Base-by-base conservation (phyloP, 176 grass and related monocot species). In the Phoenix dactylifera region DNA sequence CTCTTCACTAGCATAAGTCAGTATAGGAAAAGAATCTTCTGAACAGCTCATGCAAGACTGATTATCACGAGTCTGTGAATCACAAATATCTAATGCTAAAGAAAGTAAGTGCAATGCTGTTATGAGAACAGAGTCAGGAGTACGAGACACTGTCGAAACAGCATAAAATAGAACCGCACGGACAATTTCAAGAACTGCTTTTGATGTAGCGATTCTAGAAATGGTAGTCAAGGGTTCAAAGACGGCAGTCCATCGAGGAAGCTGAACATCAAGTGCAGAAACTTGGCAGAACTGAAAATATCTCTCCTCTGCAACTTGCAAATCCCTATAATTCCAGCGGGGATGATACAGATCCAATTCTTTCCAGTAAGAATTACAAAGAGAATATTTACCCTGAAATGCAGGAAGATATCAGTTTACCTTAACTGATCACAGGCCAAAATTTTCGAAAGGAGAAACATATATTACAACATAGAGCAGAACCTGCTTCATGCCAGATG, bases 401-500 rank as follows among this genome's bases (percentile, higher is more conserved):
- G 16, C 10, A 74, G 51, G 61, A 35, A 26, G 17, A 50, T 6
- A 24, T 65, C 54, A 25, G 62, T 23, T 16, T 9, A 54, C 4
- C 59, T 52, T 30, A 68, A 64, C 62, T 53, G 3, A 71, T 74
- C 15, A 12, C 19, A 74, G 19, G 1, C 39, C 26, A 61, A 49
- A 14, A 44, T 44, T 44, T 44, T 44, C 1, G 35, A 44, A 44
- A 44, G 10, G 10, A 44, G 10, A 6, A 44, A 44, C 35, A 44
- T 12, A 44, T 44, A 44, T 44, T 9, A 44, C 35, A 44, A 44
- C 35, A 44, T 44, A 9, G 35, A 44, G 9, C 35, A 44, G 23
- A 80, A 99, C 94, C 94, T 99, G 94, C 63, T 93, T 99, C 94
- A 99, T 93, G 66, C 88, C 88, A 71, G 82, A 86, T 78, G 94